phyloP scores from a whole-genome alignment of 2,329 filamentous ascomycete genomes.

The Apiospora arundinis region DNA sequence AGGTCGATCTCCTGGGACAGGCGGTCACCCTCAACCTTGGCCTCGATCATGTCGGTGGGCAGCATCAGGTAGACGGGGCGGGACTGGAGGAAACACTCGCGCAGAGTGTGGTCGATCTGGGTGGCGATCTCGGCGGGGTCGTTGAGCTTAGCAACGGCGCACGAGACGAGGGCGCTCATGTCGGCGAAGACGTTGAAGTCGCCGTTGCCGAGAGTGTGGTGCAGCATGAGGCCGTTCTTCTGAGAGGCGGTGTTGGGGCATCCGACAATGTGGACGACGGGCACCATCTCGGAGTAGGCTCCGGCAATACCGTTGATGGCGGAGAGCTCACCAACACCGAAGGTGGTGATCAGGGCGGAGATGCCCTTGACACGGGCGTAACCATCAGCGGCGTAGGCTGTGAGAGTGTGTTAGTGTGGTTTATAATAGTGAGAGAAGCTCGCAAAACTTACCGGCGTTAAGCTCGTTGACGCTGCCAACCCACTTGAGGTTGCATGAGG shows the following conservation, averaged over 20 bases:
- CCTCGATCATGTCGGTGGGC: conserved; percentile 79
- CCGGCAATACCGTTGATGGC: conserved; percentile 77
- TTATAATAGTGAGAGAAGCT: neutral
- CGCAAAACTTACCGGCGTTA: conserved; percentile 65
- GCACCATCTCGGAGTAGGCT: conserved; percentile 75
- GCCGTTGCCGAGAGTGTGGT: conserved; percentile 78
- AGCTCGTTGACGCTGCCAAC: conserved; percentile 75
- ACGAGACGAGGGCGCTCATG: conserved; percentile 77
- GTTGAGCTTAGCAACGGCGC: conserved; percentile 73
- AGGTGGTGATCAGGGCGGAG: conserved; percentile 74
- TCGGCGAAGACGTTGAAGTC: conserved; percentile 84
- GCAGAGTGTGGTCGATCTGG: conserved; percentile 79
- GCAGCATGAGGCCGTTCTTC: conserved; percentile 55
- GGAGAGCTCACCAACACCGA: conserved; percentile 77
- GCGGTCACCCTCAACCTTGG: conserved; percentile 76
- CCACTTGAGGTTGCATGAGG: conserved; percentile 65
- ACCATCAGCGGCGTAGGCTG: conserved; percentile 80
- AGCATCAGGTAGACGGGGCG: conserved; percentile 85
- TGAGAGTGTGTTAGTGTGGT: conserved; percentile 26
- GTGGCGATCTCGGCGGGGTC: conserved; percentile 72
- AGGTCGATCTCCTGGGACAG: conserved; percentile 76
- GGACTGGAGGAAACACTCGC: conserved; percentile 75
- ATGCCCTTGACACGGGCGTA: conserved; percentile 78
- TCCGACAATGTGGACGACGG: conserved; percentile 67
- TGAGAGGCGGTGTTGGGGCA: conserved; percentile 55